Evolutionary conservation across 768 basidiomycete genomes (phyloP).

Genomic region (Suillus subalutaceus): DNA sequence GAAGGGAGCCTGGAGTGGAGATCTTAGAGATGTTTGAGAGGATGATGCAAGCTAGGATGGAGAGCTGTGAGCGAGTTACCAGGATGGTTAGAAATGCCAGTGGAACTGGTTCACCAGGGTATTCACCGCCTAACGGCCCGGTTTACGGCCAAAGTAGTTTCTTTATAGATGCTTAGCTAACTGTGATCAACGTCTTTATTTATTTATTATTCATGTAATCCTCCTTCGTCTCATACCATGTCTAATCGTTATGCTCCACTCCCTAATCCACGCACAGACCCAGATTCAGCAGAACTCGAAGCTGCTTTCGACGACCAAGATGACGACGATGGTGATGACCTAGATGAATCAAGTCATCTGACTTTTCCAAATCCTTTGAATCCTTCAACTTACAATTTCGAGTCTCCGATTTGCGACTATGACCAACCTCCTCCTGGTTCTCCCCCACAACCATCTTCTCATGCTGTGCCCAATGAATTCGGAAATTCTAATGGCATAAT

Average conservation of each 20-base stretch:
- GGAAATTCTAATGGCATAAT: slow-evolving; percentile 79
- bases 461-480: slow-evolving; percentile 67
- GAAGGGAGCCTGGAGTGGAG: slow-evolving; percentile 46
- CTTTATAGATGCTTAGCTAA: slow-evolving; percentile 1
- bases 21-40: slow-evolving; percentile 70
- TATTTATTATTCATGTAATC: slow-evolving; percentile 2
- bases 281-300: slow-evolving; percentile 69
- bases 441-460: slow-evolving; percentile 65
- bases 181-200: neutral
- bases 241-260: slow-evolving; percentile 70
- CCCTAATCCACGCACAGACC: slow-evolving; percentile 56
- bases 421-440: slow-evolving; percentile 84
- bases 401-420: slow-evolving; percentile 66
- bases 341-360: slow-evolving; percentile 52
- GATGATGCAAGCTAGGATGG: slow-evolving; percentile 75
- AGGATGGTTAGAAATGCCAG: slow-evolving; percentile 55
- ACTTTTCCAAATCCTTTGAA: slow-evolving; percentile 36
- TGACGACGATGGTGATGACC: slow-evolving; percentile 55
- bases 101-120: slow-evolving; percentile 18
- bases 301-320: slow-evolving; percentile 86
- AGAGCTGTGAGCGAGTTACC: slow-evolving; percentile 71
- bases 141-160: slow-evolving; percentile 7
- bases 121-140: neutral
- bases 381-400: slow-evolving; percentile 72
- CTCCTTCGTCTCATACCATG: slow-evolving; percentile 29